Conservation (phyloP, 805 yeast genomes). For the Suhomyces emberorum region DNA sequence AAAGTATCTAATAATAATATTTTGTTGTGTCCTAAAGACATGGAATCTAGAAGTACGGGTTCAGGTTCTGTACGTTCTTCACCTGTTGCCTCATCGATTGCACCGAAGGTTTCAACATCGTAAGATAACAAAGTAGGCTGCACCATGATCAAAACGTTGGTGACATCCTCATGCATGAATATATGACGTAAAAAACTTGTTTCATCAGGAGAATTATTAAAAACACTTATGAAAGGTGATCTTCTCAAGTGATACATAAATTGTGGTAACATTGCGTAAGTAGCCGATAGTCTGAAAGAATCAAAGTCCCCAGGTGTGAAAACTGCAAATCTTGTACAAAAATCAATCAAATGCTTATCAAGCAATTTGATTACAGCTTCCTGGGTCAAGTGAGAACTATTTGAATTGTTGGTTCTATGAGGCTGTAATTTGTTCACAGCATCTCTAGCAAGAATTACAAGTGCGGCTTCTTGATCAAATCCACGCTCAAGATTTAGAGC, state of each 20-base stretch:
- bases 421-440: constrained; percentile 42
- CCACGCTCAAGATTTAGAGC: constrained; percentile 40
- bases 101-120: constrained; percentile 45
- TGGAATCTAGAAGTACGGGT: constrained; percentile 62
- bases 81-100: constrained; percentile 26
- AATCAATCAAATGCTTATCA: constrained; percentile 46
- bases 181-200: constrained; percentile 63
- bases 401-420: constrained; percentile 12
- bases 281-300: constrained; percentile 48
- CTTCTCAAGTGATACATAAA: constrained; percentile 66
- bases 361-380: constrained; percentile 45
- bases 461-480: constrained; percentile 70
- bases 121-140: constrained; percentile 65
- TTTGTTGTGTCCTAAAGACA: constrained; percentile 55
- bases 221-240: constrained; percentile 61
- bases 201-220: constrained; percentile 72
- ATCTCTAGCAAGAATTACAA: constrained; percentile 56
- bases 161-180: constrained; percentile 58
- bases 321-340: constrained; percentile 46
- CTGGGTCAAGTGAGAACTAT: constrained; percentile 17
- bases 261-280: constrained; percentile 58
- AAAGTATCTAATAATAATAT: constrained; percentile 63
- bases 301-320: constrained; percentile 46
- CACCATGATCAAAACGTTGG: constrained; percentile 61
- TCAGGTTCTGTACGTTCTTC: constrained; percentile 46